Base-by-base conservation (phyloP, 345 rosid genomes). In the Syzygium oleosum region DNA sequence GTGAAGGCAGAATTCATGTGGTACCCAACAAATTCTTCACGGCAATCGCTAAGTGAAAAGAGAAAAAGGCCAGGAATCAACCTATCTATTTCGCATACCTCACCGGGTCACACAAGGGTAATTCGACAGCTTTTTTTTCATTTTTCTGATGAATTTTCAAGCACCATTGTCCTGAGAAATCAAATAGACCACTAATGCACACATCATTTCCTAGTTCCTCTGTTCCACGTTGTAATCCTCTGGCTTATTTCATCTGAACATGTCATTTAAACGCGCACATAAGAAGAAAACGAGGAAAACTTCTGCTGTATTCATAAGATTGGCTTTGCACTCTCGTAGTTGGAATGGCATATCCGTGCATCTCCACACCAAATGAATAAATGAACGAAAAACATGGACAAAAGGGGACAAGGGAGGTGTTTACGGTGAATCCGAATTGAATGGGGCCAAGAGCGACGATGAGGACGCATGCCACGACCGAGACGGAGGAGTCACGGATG, bases 371-470 rank as follows among this genome's bases (percentile, higher is more conserved):
- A 38, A 52, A 10, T 4, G 43, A 12, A 84, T 9, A 51, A 27
- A n/a, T 6, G 29, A 83, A 27, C 51, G 80, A 53, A 78, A 78
- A 12, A 21, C n/a, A 27, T 11, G 61, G 51, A 23, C 77, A n/a
- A 6, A 84, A 25, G 41, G 68, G 83, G 52, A 12, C 29, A 46
- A 56, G 25, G 56, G 53, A 29, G 54, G 29, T 51, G 86, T 93
- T 89, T 90, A 98, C 99, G 31, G 99, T 98, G 94, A 96, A 96
- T 41, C 99, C 99, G 85, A 96, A 98, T 93, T 98, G 99, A 89
- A 98, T 96, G 52, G 99, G 99, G 88, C 99, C 99, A 85, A 98
- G 92, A 85, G 99, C 99, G 84, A 98, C 98, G 88, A 98, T 98
- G 92, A 98, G 61, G 52, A 98, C 99, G 65, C 99, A 96, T 11